These are phyloP conservation scores for Naganishia antarctica DNA, from an alignment of 768 basidiomycete genomes.

Conservation along the genomic window DNA sequence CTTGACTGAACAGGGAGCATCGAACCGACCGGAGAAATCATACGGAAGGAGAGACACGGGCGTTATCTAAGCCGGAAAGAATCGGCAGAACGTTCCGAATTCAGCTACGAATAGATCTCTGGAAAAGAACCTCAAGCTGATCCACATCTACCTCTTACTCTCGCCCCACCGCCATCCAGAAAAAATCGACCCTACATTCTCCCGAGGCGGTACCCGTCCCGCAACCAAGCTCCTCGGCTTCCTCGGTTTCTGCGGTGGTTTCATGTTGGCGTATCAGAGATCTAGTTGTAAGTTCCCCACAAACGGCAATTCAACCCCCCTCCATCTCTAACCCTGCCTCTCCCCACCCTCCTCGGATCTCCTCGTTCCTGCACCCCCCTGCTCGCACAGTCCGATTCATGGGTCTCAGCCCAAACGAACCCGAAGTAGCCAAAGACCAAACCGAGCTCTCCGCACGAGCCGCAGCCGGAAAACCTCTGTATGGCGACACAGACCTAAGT, in stretches of 20 bases:
- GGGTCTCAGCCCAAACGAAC: slow-evolving; percentile 49
- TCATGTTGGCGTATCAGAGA: slow-evolving; percentile 85
- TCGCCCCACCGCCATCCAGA: slow-evolving; percentile 34
- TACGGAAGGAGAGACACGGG: too few relatives aligned
- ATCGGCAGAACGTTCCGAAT: too few relatives aligned
- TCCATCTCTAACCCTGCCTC: slow-evolving; percentile 23
- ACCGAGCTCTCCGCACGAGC: slow-evolving; percentile 72
- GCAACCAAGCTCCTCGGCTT: slow-evolving; percentile 55
- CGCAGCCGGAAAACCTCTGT: slow-evolving; percentile 72
- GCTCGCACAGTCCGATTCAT: slow-evolving; percentile 45
- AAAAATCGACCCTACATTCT: slow-evolving; percentile 49
- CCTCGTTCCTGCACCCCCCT: too few relatives aligned
- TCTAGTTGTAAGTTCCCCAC: slow-evolving; percentile 64
- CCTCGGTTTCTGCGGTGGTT: slow-evolving; percentile 83
- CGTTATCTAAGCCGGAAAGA: too few relatives aligned
- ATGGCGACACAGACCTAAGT: slow-evolving; percentile 76
- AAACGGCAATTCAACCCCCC: not conserved
- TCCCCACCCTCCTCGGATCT: too few relatives aligned
- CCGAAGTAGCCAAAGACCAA: slow-evolving; percentile 71
- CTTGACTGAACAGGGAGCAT: too few relatives aligned
- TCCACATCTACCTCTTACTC: not conserved
- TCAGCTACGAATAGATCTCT: too few relatives aligned
- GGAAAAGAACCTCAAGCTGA: not conserved
- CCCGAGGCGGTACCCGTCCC: slow-evolving; percentile 44
- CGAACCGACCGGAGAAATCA: too few relatives aligned